Evolutionary conservation across 2,329 filamentous ascomycete genomes (phyloP), one percentile per base, ranked within the genome.

Genomic region (Penicillium sp.): DNA sequence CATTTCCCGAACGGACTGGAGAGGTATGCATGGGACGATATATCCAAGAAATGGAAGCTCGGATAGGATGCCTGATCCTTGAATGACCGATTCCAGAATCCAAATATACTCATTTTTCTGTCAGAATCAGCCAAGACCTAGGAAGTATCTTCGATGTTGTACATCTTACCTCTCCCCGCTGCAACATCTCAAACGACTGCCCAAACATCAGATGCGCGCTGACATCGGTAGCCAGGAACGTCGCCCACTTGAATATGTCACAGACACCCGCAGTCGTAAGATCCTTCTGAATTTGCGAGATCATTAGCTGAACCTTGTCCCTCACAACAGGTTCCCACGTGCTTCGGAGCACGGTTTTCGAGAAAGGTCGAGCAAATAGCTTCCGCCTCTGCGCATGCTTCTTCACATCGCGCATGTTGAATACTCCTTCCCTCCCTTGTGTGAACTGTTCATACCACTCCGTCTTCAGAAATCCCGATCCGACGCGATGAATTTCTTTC

Each of bases 181-280:
- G 19, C 11, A 49, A 6, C 21, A 79, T 78, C 0, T 69, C 64
- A 55, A 84, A 82, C 1, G 78, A 79, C 37, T 82, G 76, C 0
- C 82, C 81, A 65, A 84, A 84, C 2, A 73, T 77, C 9, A 84
- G 65, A 49, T 82, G 72, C 0, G 75, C 78, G 49, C 82, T 79
- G 0, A 81, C 68, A 63, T 84, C 82, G 0, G 80, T 81, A 0
- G 80, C 69, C 70, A 82, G 75, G 50, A 81, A 82, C 6, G 76
- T 69, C 67, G 73, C 79, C 81, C 81, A 84, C 56, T 82, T 82
- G 44, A 76, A 68, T 0, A 83, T 64, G 57, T 84, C 78, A 0
- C 67, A 70, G 83, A 49, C 16, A 22, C 45, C 46, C 9, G 1
- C 11, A 14, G n/a, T 24, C 11, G 29, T 19, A 0, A 49, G 29